Conservation (phyloP, 208 protist species). For the Polymyxa betae region DNA sequence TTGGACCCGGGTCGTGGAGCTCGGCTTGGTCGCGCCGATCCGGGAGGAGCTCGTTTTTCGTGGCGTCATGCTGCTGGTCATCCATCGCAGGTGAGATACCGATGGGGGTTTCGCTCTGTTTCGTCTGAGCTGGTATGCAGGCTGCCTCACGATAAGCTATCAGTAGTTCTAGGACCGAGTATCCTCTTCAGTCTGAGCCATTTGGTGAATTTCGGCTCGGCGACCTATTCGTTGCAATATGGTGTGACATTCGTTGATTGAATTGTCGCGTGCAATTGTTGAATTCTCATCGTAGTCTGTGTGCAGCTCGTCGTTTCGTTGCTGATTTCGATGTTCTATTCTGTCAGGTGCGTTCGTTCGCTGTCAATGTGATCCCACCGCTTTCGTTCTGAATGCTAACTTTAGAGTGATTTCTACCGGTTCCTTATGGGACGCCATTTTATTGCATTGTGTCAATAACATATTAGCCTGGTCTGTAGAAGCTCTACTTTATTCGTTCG, state of each 20-base stretch:
- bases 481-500: neutral
- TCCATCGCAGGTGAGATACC: neutral
- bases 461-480: neutral
- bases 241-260: neutral
- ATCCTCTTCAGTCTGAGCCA: constrained; percentile 12
- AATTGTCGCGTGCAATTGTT: neutral
- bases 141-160: neutral
- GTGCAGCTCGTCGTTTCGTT: neutral
- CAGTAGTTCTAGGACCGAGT: neutral
- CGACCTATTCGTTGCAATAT: neutral
- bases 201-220: constrained; percentile 17
- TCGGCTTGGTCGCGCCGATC: neutral
- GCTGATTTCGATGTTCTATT: constrained; percentile 12
- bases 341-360: neutral
- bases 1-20: neutral
- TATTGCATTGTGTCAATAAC: constrained; percentile 9
- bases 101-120: neutral
- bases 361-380: neutral
- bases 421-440: constrained; percentile 12
- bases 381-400: neutral
- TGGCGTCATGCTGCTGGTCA: neutral
- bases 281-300: neutral
- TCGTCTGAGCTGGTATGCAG: neutral
- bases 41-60: constrained; percentile 32
- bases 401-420: neutral